Percentiles rank a stretch among this genome's conserved stretches.
Evolutionary conservation across 2,329 filamentous ascomycete species (phyloP).

Genomic region (Fusarium scirpi): DNA sequence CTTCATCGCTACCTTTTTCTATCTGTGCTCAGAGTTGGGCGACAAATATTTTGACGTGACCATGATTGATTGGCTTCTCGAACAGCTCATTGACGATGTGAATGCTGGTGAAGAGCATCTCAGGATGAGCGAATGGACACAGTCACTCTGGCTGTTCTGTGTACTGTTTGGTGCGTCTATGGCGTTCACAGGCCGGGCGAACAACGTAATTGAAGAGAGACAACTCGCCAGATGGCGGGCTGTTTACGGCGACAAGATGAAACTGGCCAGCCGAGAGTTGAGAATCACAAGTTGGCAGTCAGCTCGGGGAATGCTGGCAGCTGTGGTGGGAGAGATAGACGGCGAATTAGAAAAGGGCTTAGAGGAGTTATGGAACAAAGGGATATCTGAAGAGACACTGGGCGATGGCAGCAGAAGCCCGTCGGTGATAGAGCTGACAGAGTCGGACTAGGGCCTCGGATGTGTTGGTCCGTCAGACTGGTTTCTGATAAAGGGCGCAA

Average conservation of each 20-base stretch:
- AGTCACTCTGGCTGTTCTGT: slow-evolving; percentile 60
- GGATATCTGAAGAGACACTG: slow-evolving; percentile 42
- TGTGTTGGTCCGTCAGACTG: slow-evolving; percentile 15
- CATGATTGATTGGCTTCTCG: slow-evolving; percentile 59
- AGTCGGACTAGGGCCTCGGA: slow-evolving; percentile 39
- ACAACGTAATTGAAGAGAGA: slow-evolving; percentile 51
- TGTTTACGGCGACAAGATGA: slow-evolving; percentile 57
- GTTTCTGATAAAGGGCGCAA: slow-evolving; percentile 15
- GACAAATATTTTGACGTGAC: slow-evolving; percentile 57
- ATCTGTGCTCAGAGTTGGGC: slow-evolving; percentile 59
- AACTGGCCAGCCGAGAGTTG: slow-evolving; percentile 54
- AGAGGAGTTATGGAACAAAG: slow-evolving; percentile 57
- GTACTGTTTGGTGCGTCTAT: slow-evolving; percentile 60
- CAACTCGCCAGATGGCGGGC: slow-evolving; percentile 55
- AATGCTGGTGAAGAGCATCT: slow-evolving; percentile 56
- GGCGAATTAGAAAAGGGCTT: slow-evolving; percentile 56
- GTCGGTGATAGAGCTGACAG: slow-evolving; percentile 45
- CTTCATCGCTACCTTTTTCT: slow-evolving; percentile 62
- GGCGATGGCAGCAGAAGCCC: slow-evolving; percentile 38
- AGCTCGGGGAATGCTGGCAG: slow-evolving; percentile 53
- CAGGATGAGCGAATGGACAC: slow-evolving; percentile 56
- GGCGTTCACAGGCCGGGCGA: slow-evolving; percentile 53
- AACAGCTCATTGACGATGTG: slow-evolving; percentile 60
- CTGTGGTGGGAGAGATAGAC: slow-evolving; percentile 56
- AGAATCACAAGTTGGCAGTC: slow-evolving; percentile 55